A percentile compares a stretch with the other conserved stretches of the same genome.
phyloP scores from a whole-genome alignment of 352 stramenopile genomes.

The Labyrinthula sp. region DNA sequence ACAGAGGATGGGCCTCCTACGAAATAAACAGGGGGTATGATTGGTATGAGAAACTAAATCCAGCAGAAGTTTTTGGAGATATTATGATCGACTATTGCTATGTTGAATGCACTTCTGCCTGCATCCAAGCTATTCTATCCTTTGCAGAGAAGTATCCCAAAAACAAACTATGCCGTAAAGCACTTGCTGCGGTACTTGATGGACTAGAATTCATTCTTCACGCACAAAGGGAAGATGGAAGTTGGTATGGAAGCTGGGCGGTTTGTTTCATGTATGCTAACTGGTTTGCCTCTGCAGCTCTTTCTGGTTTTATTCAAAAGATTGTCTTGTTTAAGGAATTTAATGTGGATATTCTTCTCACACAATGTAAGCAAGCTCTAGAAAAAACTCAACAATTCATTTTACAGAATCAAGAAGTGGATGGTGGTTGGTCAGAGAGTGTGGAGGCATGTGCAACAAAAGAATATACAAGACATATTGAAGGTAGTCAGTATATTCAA shows the following conservation, averaged over 20 bases:
- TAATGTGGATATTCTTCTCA: too few species aligned
- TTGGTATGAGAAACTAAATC: conserved; percentile 62
- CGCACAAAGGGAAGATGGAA: conserved; percentile 58
- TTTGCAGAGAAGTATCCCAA: conserved; percentile 46
- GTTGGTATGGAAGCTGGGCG: conserved; percentile 61
- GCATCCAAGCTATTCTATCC: conserved; percentile 48
- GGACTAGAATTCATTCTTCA: conserved; percentile 53
- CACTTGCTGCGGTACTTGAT: conserved; percentile 38
- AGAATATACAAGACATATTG: conserved; percentile 47
- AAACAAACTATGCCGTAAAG: conserved; percentile 40
- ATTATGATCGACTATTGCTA: conserved; percentile 85
- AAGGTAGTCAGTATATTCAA: conserved; percentile 53
- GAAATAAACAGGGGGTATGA: conserved; percentile 59
- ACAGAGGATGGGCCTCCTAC: conserved; percentile 68
- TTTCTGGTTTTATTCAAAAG: too few species aligned
- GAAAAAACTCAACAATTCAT: conserved; percentile 42
- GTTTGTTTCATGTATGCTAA: conserved; percentile 68
- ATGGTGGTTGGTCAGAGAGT: conserved; percentile 68
- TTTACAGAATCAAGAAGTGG: conserved; percentile 48
- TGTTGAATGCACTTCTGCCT: conserved; percentile 62
- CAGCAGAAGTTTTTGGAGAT: conserved; percentile 67
- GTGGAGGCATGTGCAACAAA: conserved; percentile 67
- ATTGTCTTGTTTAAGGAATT: too few species aligned
- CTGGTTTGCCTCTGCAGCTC: conserved; percentile 50
- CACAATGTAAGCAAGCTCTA: neutral